Base-by-base conservation (phyloP, 1,284 basidiomycete genomes). In the Paramarasmius palmivorus region DNA sequence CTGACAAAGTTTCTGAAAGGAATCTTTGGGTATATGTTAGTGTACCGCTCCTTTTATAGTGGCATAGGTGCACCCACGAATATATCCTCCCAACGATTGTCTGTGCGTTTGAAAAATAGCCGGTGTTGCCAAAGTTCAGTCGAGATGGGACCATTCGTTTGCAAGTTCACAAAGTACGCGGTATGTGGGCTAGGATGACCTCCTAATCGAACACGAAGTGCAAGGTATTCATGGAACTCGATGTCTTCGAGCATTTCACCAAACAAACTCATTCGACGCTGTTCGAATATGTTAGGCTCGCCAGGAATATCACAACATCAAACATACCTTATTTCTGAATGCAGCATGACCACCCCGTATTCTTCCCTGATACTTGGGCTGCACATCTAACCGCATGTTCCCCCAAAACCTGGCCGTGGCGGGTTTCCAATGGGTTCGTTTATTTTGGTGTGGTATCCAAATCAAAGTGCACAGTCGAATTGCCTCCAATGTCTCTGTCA, bases 91-190 rank as follows among this genome's bases (percentile, higher is more conserved):
- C 94, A 96, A 9, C 76, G 74, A 15, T 86, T 86, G 51, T 90
- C 85, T 20, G 77, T 73, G 49, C 82, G 78, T 53, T 81, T 75
- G 67, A 95, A 90, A 69, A 84, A 92, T 35, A 96, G 73, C 35
- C 91, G 79, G 64, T 96, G 93, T 65, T 95, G 94, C 86, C 93
- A 96, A 19, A 96, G 73, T 68, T 95, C 93, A 20, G 84, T 86
- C 39, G 82, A 78, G 46, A 90, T 77, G 2, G 88, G 84, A 1
- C 90, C 89, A 48, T 88, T 82, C 2, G 93, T 95, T 68, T 95
- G 93, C 29, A 96, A 72, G 68, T 96, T 96, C 54, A 93, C 90
- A 63, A 90, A 93, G 70, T 92, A 93, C 6, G 90, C 89, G 60
- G 83, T 84, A 55, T 82, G 79, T 15, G 88, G 89, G 41, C 79